Percentiles rank a stretch among this genome's conserved stretches.
Evolutionary conservation across 2,329 filamentous ascomycete species (phyloP).

Genomic region (Blastomyces emzantsi): DNA sequence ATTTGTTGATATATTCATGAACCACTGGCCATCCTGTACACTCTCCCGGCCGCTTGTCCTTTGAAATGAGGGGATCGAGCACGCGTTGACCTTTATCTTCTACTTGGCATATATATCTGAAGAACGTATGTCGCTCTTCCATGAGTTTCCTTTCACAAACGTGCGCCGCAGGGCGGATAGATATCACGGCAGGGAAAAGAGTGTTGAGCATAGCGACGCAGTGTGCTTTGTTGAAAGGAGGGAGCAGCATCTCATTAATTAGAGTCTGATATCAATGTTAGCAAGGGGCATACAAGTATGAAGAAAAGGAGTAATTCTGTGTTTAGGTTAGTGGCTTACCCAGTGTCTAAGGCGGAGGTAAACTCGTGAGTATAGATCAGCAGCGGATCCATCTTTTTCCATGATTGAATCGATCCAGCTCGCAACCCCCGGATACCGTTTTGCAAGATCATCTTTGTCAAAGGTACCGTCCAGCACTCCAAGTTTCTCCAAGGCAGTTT

Average conservation of each 20-base stretch:
- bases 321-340: conserved; percentile 37
- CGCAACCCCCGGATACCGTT: conserved; percentile 46
- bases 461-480: conserved; percentile 43
- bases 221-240: conserved; percentile 56
- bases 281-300: conserved; percentile 7
- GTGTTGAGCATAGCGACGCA: conserved; percentile 61
- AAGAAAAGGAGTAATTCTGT: neutral
- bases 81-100: conserved; percentile 46
- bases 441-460: conserved; percentile 41
- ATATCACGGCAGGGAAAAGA: conserved; percentile 50
- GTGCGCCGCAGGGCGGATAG: conserved; percentile 42
- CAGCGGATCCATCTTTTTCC: conserved; percentile 43
- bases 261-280: conserved; percentile 41
- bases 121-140: conserved; percentile 52
- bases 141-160: conserved; percentile 45
- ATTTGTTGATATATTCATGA: conserved; percentile 46
- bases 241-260: conserved; percentile 55
- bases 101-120: conserved; percentile 52
- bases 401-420: conserved; percentile 48
- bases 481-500: conserved; percentile 46
- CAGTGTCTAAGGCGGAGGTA: conserved; percentile 55
- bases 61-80: conserved; percentile 45
- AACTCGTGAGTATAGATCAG: conserved; percentile 51
- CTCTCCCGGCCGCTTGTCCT: conserved; percentile 45
- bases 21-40: conserved; percentile 48